A percentile compares a stretch with the other conserved stretches of the same genome.
These are phyloP conservation scores for Rhizopogon sp. DNA, from an alignment of 768 basidiomycete genomes.

Conservation along the genomic window DNA sequence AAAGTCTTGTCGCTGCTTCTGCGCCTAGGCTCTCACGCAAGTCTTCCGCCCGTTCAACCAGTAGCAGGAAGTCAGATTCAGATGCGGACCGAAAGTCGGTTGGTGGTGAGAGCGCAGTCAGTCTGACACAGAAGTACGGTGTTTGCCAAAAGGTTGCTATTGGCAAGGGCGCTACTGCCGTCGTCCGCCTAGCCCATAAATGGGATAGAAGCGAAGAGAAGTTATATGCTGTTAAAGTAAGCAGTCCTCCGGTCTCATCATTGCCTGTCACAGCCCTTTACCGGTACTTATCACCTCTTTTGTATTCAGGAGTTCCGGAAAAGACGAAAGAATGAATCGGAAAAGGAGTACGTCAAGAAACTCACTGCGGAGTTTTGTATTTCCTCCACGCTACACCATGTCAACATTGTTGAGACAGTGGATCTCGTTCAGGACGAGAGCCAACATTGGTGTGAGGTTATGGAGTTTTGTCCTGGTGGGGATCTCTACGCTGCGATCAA, in stretches of 20 bases:
- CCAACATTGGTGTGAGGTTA: constrained; percentile 98
- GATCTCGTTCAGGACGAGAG: constrained; percentile 98
- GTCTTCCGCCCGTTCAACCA: constrained; percentile 65
- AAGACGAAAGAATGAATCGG: constrained; percentile 94
- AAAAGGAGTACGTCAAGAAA: constrained; percentile 99
- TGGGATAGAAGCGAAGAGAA: constrained; percentile 98
- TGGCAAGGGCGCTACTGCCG: constrained; percentile 97
- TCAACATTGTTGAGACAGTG: constrained; percentile 96
- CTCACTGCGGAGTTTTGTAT: constrained; percentile 99
- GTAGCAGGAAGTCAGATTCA: constrained; percentile 64
- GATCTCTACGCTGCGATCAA: constrained; percentile 99
- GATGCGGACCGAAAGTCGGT: constrained; percentile 43
- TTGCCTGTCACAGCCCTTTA: not conserved
- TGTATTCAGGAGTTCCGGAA: constrained; percentile 87
- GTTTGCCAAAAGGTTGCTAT: constrained; percentile 96
- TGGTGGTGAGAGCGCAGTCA: constrained; percentile 48
- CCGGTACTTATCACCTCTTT: not conserved
- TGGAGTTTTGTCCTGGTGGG: constrained; percentile 99
- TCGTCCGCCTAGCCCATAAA: constrained; percentile 95
- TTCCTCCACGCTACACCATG: constrained; percentile 89
- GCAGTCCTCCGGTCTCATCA: constrained; percentile 18
- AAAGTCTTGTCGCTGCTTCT: constrained; percentile 59
- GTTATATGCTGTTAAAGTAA: constrained; percentile 95
- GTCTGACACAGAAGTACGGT: constrained; percentile 87
- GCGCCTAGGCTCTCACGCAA: constrained; percentile 74